Evolutionary conservation across 1,284 basidiomycete genomes (phyloP).

Genomic region (Ganoderma sinense): DNA sequence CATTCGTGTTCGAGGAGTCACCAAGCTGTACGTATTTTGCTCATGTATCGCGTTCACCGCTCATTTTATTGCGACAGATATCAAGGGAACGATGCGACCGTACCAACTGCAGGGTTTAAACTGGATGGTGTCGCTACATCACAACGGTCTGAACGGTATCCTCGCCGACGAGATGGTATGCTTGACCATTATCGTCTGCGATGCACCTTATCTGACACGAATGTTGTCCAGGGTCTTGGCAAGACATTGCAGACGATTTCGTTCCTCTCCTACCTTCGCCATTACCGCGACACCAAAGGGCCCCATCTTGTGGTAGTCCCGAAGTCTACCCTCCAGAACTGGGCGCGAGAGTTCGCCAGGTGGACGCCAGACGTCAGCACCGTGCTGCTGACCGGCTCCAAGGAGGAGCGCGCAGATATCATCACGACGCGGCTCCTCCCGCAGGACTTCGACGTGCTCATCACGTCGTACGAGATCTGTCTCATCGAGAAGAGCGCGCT

Average conservation of each 20-base stretch:
- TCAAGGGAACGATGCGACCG: slow-evolving; percentile 90
- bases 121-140: slow-evolving; percentile 95
- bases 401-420: slow-evolving; percentile 88
- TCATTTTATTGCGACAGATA: slow-evolving; percentile 58
- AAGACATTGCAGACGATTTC: slow-evolving; percentile 99
- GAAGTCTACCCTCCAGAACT: slow-evolving; percentile 98
- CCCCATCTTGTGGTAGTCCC: slow-evolving; percentile 97
- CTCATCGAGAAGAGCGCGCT: slow-evolving; percentile 92
- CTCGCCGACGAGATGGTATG: slow-evolving; percentile 93
- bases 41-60: neutral
- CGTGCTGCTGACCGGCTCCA: slow-evolving; percentile 85
- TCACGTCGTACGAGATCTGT: slow-evolving; percentile 98
- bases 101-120: slow-evolving; percentile 98
- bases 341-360: slow-evolving; percentile 91
- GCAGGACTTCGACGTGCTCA: slow-evolving; percentile 93
- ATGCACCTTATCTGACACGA: slow-evolving; percentile 11
- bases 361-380: slow-evolving; percentile 95
- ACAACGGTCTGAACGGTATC: slow-evolving; percentile 94
- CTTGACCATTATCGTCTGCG: neutral
- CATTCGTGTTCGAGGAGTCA: slow-evolving; percentile 92
- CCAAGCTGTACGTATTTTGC: slow-evolving; percentile 75
- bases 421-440: slow-evolving; percentile 84
- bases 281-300: slow-evolving; percentile 80
- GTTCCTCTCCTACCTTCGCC: slow-evolving; percentile 95
- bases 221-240: slow-evolving; percentile 81